phyloP scores from a whole-genome alignment of 768 basidiomycete genomes.

The Suillus brevipes region DNA sequence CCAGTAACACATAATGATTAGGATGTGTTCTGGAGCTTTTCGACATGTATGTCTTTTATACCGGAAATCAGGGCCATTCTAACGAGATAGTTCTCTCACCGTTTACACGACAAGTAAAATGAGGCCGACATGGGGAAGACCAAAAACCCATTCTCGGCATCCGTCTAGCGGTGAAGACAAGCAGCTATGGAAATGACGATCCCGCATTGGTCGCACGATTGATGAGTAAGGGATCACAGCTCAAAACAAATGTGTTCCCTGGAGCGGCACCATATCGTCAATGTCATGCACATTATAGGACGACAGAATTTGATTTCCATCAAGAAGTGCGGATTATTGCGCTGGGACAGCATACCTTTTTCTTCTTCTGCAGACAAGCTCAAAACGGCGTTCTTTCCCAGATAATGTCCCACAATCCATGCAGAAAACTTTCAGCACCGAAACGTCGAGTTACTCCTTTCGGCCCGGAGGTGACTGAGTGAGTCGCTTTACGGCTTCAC shows the following conservation, averaged over 20 bases:
- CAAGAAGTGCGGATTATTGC: constrained; percentile 20
- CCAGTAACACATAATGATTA: constrained; percentile 55
- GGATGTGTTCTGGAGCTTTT: constrained; percentile 8
- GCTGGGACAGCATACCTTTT: constrained; percentile 1
- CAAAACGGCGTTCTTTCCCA: constrained; percentile 36
- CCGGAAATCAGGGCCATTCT: constrained; percentile 14
- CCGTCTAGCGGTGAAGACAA: constrained; percentile 21
- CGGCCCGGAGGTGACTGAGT: constrained; percentile 6
- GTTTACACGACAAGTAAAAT: constrained; percentile 29
- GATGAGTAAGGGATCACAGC: constrained; percentile 20
- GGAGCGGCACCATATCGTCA: constrained; percentile 21
- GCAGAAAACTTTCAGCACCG: constrained; percentile 21
- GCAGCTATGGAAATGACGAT: constrained; percentile 25
- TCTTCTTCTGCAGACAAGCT: constrained; percentile 17
- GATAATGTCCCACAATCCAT: constrained; percentile 22
- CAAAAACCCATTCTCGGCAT: constrained; percentile 30
- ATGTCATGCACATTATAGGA: constrained; percentile 29
- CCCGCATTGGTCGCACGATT: constrained; percentile 26
- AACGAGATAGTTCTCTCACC: constrained; percentile 22
- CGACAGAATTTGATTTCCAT: constrained; percentile 30
- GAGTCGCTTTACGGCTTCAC: constrained; percentile 5
- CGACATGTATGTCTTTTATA: constrained; percentile 28
- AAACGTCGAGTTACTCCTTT: constrained; percentile 11
- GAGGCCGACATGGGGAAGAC: constrained; percentile 27
- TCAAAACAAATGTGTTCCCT: constrained; percentile 13